Evolutionary conservation across 257 asterid genomes (phyloP).

Genomic region (Ophiorrhiza pumila): DNA sequence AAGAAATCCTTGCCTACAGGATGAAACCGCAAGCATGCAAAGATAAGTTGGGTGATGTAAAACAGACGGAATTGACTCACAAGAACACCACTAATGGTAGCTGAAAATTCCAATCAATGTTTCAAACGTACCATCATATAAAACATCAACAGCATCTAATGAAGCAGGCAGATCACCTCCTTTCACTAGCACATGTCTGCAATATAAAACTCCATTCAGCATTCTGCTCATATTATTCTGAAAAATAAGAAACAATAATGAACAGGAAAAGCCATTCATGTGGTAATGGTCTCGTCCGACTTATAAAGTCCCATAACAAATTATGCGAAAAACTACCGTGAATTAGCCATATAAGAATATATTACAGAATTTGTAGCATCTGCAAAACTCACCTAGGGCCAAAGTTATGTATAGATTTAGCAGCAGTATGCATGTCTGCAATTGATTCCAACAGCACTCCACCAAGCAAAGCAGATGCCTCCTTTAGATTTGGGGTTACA

Average conservation of each 20-base stretch:
- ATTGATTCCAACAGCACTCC: slow-evolving; percentile 60
- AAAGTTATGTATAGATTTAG: slow-evolving; percentile 65
- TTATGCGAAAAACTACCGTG: neutral
- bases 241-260: neutral
- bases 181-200: slow-evolving; percentile 88
- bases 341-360: neutral
- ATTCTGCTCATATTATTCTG: neutral
- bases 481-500: slow-evolving; percentile 88
- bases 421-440: slow-evolving; percentile 91
- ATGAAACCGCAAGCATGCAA: slow-evolving; percentile 18
- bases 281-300: neutral
- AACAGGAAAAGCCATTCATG: neutral
- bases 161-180: slow-evolving; percentile 91
- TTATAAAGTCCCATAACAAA: neutral
- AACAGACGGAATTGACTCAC: neutral
- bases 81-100: slow-evolving; percentile 1
- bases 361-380: neutral
- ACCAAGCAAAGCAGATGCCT: slow-evolving; percentile 87
- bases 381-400: slow-evolving; percentile 70
- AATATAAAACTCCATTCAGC: slow-evolving; percentile 3
- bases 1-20: slow-evolving; percentile 64
- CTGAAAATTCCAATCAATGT: slow-evolving; percentile 17
- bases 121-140: slow-evolving; percentile 72
- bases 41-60: neutral
- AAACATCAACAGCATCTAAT: slow-evolving; percentile 84